Conservation (phyloP, 1,284 basidiomycete genomes). For the Ustilago trichophora region DNA sequence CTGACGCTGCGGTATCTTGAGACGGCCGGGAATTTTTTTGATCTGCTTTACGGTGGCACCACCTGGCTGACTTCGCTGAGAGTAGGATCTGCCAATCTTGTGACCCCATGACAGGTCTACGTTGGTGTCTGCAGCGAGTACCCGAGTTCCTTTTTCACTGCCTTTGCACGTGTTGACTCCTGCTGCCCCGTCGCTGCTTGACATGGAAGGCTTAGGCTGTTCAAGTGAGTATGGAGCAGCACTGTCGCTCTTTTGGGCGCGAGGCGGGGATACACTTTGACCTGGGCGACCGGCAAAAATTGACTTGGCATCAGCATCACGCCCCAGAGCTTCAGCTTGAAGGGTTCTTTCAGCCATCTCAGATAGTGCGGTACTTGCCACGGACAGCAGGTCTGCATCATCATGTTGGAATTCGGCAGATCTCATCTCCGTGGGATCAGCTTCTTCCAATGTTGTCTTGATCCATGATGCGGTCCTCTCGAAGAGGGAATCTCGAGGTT, state of each 20-base stretch:
- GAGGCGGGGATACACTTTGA: too few relatives aligned
- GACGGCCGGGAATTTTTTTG: slow-evolving; percentile 15
- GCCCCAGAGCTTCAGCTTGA: background rate
- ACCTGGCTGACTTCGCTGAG: slow-evolving; percentile 2
- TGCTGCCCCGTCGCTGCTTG: too few relatives aligned
- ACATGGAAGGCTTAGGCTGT: too few relatives aligned
- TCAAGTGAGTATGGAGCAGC: too few relatives aligned
- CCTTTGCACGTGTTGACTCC: too few relatives aligned
- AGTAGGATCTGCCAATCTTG: slow-evolving; percentile 9
- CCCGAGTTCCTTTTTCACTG: too few relatives aligned
- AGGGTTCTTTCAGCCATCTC: background rate
- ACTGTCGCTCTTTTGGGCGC: too few relatives aligned
- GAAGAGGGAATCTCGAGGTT: slow-evolving; percentile 7
- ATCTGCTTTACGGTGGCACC: background rate
- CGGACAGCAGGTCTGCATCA: background rate
- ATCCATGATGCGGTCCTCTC: slow-evolving; percentile 21
- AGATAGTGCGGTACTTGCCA: background rate
- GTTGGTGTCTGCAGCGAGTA: too few relatives aligned
- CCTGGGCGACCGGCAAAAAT: background rate
- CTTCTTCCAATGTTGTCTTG: slow-evolving; percentile 10
- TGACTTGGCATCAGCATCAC: background rate
- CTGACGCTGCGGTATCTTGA: slow-evolving; percentile 12
- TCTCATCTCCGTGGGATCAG: background rate
- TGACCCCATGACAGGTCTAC: background rate
- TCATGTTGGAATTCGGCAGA: background rate